Evolutionary conservation across 169 alveolate genomes (phyloP).

Genomic region (Theileria annulata): DNA sequence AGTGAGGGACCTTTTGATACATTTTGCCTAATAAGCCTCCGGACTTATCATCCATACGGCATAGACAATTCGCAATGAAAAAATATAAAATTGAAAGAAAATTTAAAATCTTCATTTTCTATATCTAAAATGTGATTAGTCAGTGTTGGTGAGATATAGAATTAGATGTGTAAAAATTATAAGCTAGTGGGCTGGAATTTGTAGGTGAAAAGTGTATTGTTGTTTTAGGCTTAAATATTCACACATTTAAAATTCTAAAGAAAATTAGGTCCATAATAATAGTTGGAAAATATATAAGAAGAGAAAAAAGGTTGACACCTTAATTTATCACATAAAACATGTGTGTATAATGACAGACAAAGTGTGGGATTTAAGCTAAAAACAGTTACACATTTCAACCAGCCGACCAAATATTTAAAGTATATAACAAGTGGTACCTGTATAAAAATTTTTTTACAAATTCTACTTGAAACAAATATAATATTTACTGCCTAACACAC

Average conservation of each 20-base stretch:
- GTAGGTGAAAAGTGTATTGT: not conserved
- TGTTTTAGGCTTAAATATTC: not conserved
- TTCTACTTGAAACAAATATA: not conserved
- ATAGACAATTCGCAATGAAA: not conserved
- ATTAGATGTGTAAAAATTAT: not conserved
- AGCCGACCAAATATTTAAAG: not conserved
- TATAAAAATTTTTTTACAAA: not conserved
- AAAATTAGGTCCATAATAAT: not conserved
- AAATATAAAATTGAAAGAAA: not conserved
- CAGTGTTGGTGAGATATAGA: not conserved
- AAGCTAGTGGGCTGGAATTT: not conserved
- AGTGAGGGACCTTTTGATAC: not conserved
- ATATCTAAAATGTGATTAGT: not conserved
- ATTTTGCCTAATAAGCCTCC: not conserved
- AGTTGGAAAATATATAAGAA: not conserved
- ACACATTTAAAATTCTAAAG: slow-evolving; percentile 1
- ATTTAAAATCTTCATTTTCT: slow-evolving; percentile 14
- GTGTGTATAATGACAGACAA: slow-evolving; percentile 7
- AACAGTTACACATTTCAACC: slow-evolving; percentile 9
- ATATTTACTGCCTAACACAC: slow-evolving; percentile 16
- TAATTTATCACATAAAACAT: not conserved
- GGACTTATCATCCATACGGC: slow-evolving; percentile 12
- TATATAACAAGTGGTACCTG: slow-evolving; percentile 4
- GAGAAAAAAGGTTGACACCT: not conserved
- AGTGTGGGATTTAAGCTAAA: slow-evolving; percentile 5